A percentile compares a stretch with the other conserved stretches of the same genome.
These are phyloP conservation scores for Phytopythium sindhum DNA, from an alignment of 352 stramenopile genomes.

Conservation along the genomic window DNA sequence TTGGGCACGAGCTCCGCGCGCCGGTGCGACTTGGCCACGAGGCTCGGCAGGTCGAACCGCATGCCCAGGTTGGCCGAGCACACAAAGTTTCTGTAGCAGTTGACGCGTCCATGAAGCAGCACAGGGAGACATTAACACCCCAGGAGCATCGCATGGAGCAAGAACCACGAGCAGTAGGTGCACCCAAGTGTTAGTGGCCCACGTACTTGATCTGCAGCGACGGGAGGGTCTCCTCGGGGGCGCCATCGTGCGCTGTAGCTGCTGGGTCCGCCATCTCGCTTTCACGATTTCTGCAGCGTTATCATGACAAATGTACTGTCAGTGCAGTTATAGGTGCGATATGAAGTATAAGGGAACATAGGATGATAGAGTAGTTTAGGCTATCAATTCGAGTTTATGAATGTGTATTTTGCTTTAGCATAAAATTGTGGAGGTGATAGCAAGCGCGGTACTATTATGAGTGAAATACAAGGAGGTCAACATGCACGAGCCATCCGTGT, in stretches of 20 bases:
- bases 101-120: background rate
- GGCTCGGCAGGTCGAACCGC: conserved; percentile 71
- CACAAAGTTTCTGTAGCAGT: conserved; percentile 58
- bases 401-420: background rate
- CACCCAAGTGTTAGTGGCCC: background rate
- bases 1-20: conserved; percentile 76
- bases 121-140: background rate
- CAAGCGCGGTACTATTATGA: background rate
- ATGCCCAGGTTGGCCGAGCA: conserved; percentile 80
- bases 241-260: conserved; percentile 9
- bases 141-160: background rate
- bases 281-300: background rate
- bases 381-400: background rate
- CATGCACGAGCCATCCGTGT: background rate
- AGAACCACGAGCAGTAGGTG: background rate
- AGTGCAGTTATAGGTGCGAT: background rate
- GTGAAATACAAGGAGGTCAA: background rate
- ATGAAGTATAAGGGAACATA: background rate
- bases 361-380: too few species aligned
- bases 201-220: conserved; percentile 68
- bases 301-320: background rate
- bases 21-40: conserved; percentile 73
- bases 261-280: conserved; percentile 7
- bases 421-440: background rate
- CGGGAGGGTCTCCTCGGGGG: conserved; percentile 12